Percentiles rank a stretch among this genome's conserved stretches.
Evolutionary conservation across 768 basidiomycete species (phyloP).

Genomic region (Rhizopogon vesiculosus): DNA sequence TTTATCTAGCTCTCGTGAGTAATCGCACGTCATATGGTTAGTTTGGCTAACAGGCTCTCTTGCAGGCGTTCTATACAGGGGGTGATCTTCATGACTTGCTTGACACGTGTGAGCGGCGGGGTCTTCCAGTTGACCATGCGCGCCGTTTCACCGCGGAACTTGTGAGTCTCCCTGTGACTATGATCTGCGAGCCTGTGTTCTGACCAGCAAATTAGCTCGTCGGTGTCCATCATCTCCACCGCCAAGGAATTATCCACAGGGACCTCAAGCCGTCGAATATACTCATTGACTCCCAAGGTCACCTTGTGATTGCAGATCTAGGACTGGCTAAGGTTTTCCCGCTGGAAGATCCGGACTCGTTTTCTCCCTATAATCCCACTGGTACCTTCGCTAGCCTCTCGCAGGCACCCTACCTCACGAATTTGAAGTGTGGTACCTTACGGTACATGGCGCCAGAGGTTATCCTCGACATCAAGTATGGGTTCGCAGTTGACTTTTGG

Average conservation of each 20-base stretch:
- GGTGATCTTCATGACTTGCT: constrained; percentile 7
- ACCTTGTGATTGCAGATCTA: constrained; percentile 58
- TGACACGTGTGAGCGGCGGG: not conserved
- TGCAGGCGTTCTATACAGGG: constrained; percentile 2
- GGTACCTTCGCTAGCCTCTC: not conserved
- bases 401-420: constrained; percentile 2
- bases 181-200: not conserved
- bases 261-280: constrained; percentile 69
- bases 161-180: not conserved
- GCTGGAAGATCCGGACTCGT: not conserved
- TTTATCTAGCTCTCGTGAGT: constrained; percentile 9
- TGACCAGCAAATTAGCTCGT: constrained; percentile 14
- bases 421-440: constrained; percentile 3
- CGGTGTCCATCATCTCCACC: constrained; percentile 41
- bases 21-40: not conserved
- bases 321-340: constrained; percentile 41
- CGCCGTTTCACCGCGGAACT: constrained; percentile 7
- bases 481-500: constrained; percentile 12
- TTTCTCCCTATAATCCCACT: constrained; percentile 4
- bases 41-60: not conserved
- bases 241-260: constrained; percentile 61
- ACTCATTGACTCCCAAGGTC: constrained; percentile 44
- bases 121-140: constrained; percentile 3
- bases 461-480: not conserved
- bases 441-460: constrained; percentile 11